These are phyloP conservation scores for Torrubiella hemipterigena DNA, from an alignment of 2,329 filamentous ascomycete species.

Conservation along the genomic window DNA sequence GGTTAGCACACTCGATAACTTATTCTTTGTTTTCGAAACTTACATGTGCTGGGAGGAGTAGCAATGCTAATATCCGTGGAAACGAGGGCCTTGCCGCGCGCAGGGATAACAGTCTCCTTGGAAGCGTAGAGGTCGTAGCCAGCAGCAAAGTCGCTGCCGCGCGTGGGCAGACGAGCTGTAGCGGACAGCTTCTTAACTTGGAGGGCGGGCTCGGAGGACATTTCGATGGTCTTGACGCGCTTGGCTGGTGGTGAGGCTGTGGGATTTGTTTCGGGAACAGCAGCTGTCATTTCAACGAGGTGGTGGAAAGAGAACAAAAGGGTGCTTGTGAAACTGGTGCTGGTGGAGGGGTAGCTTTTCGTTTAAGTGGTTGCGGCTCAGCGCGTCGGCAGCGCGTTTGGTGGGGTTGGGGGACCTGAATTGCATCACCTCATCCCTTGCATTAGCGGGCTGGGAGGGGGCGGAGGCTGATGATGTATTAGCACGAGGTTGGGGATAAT, in stretches of 20 bases:
- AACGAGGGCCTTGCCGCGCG: slow-evolving; percentile 73
- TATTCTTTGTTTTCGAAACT: too few relatives aligned
- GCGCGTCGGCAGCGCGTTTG: too few relatives aligned
- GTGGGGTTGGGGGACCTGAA: too few relatives aligned
- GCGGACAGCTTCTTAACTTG: slow-evolving; percentile 80
- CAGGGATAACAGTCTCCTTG: slow-evolving; percentile 62
- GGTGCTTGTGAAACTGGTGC: neutral
- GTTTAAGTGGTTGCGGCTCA: too few relatives aligned
- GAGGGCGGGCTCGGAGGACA: slow-evolving; percentile 33
- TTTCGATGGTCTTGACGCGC: slow-evolving; percentile 54
- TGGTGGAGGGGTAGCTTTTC: too few relatives aligned
- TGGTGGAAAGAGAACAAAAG: neutral
- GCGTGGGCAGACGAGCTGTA: slow-evolving; percentile 70
- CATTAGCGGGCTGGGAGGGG: too few relatives aligned
- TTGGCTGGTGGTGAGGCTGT: slow-evolving; percentile 67
- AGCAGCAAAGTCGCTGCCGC: slow-evolving; percentile 79
- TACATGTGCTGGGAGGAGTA: slow-evolving; percentile 82
- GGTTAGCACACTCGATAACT: too few relatives aligned
- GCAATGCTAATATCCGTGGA: slow-evolving; percentile 88
- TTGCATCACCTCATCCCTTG: too few relatives aligned
- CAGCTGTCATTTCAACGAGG: neutral
- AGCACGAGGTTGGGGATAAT: too few relatives aligned
- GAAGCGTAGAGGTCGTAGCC: slow-evolving; percentile 90
- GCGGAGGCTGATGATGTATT: too few relatives aligned
- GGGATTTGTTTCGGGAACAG: slow-evolving; percentile 19